Evolutionary conservation across 2,329 filamentous ascomycete genomes (phyloP), one percentile per base, ranked within the genome.

Genomic region (Aureobasidium lini): DNA sequence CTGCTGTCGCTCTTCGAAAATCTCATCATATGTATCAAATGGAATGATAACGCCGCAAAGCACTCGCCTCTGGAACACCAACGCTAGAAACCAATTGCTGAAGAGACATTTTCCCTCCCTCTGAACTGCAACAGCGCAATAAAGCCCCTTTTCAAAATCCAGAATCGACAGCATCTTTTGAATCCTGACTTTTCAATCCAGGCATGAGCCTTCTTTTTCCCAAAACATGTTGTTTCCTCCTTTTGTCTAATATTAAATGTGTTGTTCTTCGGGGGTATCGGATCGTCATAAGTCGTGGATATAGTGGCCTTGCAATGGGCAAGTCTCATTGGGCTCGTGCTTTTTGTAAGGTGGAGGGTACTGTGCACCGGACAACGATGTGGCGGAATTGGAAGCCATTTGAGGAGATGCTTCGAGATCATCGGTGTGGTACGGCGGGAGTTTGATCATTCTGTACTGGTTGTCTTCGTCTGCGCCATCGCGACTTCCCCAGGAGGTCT

Each of bases 401-500:
- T 61, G 50, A 56, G 42, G 29, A 39, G 53, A 31, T 29, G 48
- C 34, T 49, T 47, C 42, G 23, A 48, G 54, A 44, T 59, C 46
- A 16, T 60, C 60, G 16, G 69, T 67, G 50, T 65, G 66, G 63
- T 72, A 72, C 13, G 65, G 66, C 53, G 70, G 70, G n/a, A 72
- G 64, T 32, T 67, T 69, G 49, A 74, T 82, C 77, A 89, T 84
- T 69, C 88, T 85, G 66, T 84, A 80, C 64, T 81, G 82, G 73
- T 95, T 88, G 73, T 95, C 88, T 66, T 87, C 82, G 74, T 96
- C 92, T 70, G 90, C 92, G 67, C 94, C 92, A 67, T 90, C 89
- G 74, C 92, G 87, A 75, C 90, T 96, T 70, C 92, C 92, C 92
- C 92, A 96, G 56, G 91, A 93, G 46, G 92, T 96, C 92, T 96